Evolutionary conservation across 768 basidiomycete species (phyloP).

Genomic region (Sutorius australiensis): DNA sequence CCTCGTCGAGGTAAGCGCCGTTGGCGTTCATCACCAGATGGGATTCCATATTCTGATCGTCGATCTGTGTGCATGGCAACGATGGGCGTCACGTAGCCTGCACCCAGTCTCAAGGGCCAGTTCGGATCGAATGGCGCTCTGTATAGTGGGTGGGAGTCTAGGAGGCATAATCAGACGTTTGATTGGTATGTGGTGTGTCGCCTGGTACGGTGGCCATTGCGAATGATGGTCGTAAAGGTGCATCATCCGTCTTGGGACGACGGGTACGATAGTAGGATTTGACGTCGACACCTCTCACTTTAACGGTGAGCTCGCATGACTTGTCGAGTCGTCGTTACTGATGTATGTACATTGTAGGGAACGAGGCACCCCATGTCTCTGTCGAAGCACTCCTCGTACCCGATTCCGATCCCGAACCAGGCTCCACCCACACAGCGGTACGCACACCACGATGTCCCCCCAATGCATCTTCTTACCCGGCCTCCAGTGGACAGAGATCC

Average conservation of each 20-base stretch:
- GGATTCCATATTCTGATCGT: background rate
- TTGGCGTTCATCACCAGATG: background rate
- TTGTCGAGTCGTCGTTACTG: background rate
- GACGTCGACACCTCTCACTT: slow-evolving; percentile 97
- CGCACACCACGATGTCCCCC: slow-evolving; percentile 15
- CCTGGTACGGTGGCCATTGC: background rate
- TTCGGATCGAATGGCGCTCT: slow-evolving; percentile 95
- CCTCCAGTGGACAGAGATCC: slow-evolving; percentile 71
- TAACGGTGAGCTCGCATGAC: slow-evolving; percentile 51
- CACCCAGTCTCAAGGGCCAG: slow-evolving; percentile 88
- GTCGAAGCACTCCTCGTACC: slow-evolving; percentile 56
- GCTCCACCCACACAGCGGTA: slow-evolving; percentile 52
- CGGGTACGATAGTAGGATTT: slow-evolving; percentile 71
- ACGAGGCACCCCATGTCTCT: slow-evolving; percentile 81
- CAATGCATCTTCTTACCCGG: background rate
- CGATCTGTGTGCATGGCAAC: background rate
- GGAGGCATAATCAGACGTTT: slow-evolving; percentile 81
- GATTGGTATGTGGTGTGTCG: slow-evolving; percentile 64
- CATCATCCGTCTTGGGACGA: slow-evolving; percentile 82
- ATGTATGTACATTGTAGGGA: slow-evolving; percentile 43
- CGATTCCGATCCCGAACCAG: slow-evolving; percentile 40
- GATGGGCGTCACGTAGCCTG: slow-evolving; percentile 50
- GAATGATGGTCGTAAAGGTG: slow-evolving; percentile 51
- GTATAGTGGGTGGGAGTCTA: slow-evolving; percentile 91
- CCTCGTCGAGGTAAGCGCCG: slow-evolving; percentile 61